phyloP scores from a whole-genome alignment of 345 rosid genomes.

The Moringa oleifera region DNA sequence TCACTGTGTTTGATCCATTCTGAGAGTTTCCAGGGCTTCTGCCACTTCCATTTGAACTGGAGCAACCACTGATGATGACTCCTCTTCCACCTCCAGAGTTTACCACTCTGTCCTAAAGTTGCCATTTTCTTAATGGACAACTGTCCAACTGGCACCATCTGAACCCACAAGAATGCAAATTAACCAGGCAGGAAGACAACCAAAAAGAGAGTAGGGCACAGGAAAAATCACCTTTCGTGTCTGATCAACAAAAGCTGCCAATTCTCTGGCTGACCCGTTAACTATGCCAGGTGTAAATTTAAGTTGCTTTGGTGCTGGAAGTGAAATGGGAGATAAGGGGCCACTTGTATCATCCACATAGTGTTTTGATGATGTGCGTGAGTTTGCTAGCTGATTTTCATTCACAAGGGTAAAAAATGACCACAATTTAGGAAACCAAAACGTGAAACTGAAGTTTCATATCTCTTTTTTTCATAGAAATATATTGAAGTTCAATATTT shows the following conservation, averaged over 20 bases:
- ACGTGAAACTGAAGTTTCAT: too few relatives aligned
- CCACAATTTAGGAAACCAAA: background rate
- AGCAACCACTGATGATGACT: slow-evolving; percentile 87
- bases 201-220: slow-evolving; percentile 5
- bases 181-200: slow-evolving; percentile 6
- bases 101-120: slow-evolving; percentile 45
- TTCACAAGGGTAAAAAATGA: background rate
- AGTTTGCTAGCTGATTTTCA: slow-evolving; percentile 35
- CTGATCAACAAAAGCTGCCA: slow-evolving; percentile 50
- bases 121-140: slow-evolving; percentile 48
- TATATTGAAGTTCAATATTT: too few relatives aligned
- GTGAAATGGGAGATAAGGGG: slow-evolving; percentile 46
- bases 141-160: slow-evolving; percentile 58
- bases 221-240: slow-evolving; percentile 41
- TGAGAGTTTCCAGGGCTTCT: slow-evolving; percentile 86
- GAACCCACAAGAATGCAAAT: slow-evolving; percentile 17
- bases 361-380: slow-evolving; percentile 43
- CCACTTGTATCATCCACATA: slow-evolving; percentile 29
- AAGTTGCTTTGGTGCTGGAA: slow-evolving; percentile 69
- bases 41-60: slow-evolving; percentile 92
- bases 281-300: slow-evolving; percentile 55
- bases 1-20: slow-evolving; percentile 78
- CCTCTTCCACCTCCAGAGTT: slow-evolving; percentile 88
- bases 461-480: too few relatives aligned
- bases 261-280: slow-evolving; percentile 44